Evolutionary conservation across 164 flowering plant genomes (phyloP).

Genomic region (Vitis rupestris): DNA sequence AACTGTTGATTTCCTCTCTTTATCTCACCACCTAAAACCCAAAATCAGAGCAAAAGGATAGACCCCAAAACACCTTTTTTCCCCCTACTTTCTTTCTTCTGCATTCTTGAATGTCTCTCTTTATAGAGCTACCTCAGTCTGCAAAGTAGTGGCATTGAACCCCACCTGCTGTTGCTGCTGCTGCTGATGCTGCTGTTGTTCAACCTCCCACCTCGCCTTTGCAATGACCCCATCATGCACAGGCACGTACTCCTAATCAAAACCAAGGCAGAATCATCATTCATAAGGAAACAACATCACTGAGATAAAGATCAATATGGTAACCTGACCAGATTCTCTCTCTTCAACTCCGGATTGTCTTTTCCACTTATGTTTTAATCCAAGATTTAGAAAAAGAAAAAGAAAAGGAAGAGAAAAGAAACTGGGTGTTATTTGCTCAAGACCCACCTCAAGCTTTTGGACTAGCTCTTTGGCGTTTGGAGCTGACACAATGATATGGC

Average conservation of each 20-base stretch:
- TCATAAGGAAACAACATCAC: background rate
- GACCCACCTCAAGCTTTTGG: conserved; percentile 59
- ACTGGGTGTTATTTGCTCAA: too few species aligned
- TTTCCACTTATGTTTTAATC: background rate
- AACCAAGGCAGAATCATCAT: conserved; percentile 4
- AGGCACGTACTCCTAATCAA: conserved; percentile 37
- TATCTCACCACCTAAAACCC: conserved; percentile 7
- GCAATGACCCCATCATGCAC: conserved; percentile 37
- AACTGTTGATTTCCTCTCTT: background rate
- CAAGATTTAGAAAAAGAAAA: background rate
- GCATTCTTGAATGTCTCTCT: background rate
- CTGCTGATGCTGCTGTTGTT: conserved; percentile 18
- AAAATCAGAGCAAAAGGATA: background rate
- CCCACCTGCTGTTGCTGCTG: conserved; percentile 27
- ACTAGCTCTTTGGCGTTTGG: conserved; percentile 53
- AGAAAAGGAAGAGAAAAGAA: too few species aligned
- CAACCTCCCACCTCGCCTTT: conserved; percentile 40
- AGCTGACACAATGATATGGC: conserved; percentile 59
- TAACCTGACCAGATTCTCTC: background rate
- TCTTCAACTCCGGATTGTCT: conserved; percentile 2
- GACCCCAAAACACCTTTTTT: conserved; percentile 11
- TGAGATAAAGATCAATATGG: conserved; percentile 1
- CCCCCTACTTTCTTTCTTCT: background rate
- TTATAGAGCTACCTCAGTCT: conserved; percentile 35
- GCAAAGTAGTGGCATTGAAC: conserved; percentile 26